Evolutionary conservation across 2,329 filamentous ascomycete species (phyloP).

Genomic region (Erysiphe pisi): DNA sequence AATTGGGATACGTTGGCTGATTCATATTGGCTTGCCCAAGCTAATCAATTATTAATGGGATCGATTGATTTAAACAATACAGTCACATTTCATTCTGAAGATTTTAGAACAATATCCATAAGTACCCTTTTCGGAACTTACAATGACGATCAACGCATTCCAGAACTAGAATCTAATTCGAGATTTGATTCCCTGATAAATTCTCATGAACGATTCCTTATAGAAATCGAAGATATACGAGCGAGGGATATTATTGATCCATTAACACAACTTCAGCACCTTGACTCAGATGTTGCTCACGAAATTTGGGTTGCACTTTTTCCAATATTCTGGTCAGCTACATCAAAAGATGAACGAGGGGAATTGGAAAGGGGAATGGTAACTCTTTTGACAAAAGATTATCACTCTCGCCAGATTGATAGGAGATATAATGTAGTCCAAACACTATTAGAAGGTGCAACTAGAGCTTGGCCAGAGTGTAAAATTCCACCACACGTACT

Average conservation of each 20-base stretch:
- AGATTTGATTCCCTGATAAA: slow-evolving; percentile 69
- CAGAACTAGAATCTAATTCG: slow-evolving; percentile 65
- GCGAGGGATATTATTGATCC: slow-evolving; percentile 83
- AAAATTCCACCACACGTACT: slow-evolving; percentile 92
- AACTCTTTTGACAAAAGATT: slow-evolving; percentile 85
- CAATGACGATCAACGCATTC: slow-evolving; percentile 54
- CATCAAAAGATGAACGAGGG: slow-evolving; percentile 73
- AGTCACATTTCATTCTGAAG: slow-evolving; percentile 68
- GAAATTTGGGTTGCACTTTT: slow-evolving; percentile 87
- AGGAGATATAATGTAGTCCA: slow-evolving; percentile 93
- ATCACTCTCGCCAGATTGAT: slow-evolving; percentile 86
- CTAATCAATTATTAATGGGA: slow-evolving; percentile 82
- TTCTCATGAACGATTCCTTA: slow-evolving; percentile 70
- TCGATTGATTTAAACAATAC: slow-evolving; percentile 75
- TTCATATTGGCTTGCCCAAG: slow-evolving; percentile 94
- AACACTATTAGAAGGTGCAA: slow-evolving; percentile 77
- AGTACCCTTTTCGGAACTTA: slow-evolving; percentile 65
- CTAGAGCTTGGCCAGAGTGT: slow-evolving; percentile 72
- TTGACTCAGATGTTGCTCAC: slow-evolving; percentile 69
- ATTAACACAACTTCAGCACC: slow-evolving; percentile 81
- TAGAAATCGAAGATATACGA: slow-evolving; percentile 74
- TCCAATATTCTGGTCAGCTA: slow-evolving; percentile 84
- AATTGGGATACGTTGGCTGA: slow-evolving; percentile 96
- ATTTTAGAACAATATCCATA: slow-evolving; percentile 67
- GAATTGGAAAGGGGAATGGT: slow-evolving; percentile 89